A percentile compares a stretch with the other conserved stretches of the same genome.
These are phyloP conservation scores for Fusarium sp. DNA, from an alignment of 2,329 filamentous ascomycete genomes.

Conservation along the genomic window DNA sequence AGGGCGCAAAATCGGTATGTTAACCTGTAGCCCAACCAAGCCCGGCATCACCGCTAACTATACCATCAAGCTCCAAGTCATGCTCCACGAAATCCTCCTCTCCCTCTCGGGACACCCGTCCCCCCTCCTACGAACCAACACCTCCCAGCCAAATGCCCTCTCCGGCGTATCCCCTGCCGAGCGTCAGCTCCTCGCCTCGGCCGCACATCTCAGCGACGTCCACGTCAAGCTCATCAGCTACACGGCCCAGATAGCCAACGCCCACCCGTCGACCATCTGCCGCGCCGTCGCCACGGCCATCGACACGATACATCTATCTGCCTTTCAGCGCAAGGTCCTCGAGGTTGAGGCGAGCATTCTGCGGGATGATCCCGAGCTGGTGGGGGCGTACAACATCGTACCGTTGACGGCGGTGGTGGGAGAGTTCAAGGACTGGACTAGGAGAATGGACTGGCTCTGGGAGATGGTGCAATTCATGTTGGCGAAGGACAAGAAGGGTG, in stretches of 20 bases:
- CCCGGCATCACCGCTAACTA: slow-evolving; percentile 24
- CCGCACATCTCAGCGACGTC: slow-evolving; percentile 81
- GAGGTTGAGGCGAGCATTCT: slow-evolving; percentile 86
- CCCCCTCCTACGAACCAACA: slow-evolving; percentile 76
- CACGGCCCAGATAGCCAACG: slow-evolving; percentile 73
- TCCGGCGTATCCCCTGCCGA: slow-evolving; percentile 79
- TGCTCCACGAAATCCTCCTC: slow-evolving; percentile 99
- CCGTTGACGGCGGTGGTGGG: slow-evolving; percentile 86
- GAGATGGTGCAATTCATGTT: slow-evolving; percentile 77
- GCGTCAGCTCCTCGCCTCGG: slow-evolving; percentile 80
- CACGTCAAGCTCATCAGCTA: slow-evolving; percentile 79
- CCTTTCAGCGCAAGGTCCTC: slow-evolving; percentile 86
- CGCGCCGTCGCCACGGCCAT: slow-evolving; percentile 88
- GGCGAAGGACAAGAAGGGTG: slow-evolving; percentile 47
- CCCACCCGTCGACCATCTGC: slow-evolving; percentile 85
- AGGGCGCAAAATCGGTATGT: slow-evolving; percentile 45
- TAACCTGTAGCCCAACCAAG: not conserved
- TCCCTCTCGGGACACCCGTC: slow-evolving; percentile 95
- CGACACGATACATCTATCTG: slow-evolving; percentile 77
- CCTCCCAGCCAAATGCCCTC: slow-evolving; percentile 59
- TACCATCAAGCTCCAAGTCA: slow-evolving; percentile 53
- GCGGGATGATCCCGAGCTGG: slow-evolving; percentile 78
- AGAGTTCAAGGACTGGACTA: slow-evolving; percentile 89
- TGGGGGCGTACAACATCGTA: slow-evolving; percentile 94
- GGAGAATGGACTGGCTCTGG: slow-evolving; percentile 89